Percentiles rank a stretch among this genome's conserved stretches.
phyloP scores from a whole-genome alignment of 345 rosid species.

The Rhodamnia rubescens region DNA sequence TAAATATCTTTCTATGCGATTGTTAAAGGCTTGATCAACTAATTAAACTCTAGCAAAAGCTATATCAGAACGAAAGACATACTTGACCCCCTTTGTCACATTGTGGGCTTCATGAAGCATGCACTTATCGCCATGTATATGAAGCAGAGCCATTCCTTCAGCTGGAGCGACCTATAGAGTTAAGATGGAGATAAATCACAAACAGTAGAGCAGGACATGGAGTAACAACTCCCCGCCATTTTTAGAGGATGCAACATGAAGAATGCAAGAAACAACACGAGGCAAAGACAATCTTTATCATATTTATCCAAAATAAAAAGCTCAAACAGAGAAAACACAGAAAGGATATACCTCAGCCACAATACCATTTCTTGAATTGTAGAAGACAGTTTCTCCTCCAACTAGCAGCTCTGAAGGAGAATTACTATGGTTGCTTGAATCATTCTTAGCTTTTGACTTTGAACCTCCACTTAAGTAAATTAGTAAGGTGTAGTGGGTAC shows the following conservation, averaged over 20 bases:
- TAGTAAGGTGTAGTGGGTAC: conserved; percentile 70
- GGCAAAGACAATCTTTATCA: neutral
- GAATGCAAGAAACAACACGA: neutral
- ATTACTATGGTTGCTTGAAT: conserved; percentile 17
- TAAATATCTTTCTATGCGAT: neutral
- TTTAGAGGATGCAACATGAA: neutral
- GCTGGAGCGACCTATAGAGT: conserved; percentile 60
- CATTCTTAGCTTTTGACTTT: conserved; percentile 35
- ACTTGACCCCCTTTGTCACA: conserved; percentile 71
- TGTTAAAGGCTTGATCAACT: neutral
- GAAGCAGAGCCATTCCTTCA: conserved; percentile 92
- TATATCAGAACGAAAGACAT: conserved; percentile 85
- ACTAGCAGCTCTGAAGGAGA: conserved; percentile 37
- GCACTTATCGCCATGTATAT: conserved; percentile 86
- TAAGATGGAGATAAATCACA: neutral
- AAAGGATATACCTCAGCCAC: conserved; percentile 61
- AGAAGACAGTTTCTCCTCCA: conserved; percentile 97
- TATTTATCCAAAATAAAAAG: neutral
- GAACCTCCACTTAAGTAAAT: conserved; percentile 68
- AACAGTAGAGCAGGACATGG: neutral
- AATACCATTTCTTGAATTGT: conserved; percentile 53
- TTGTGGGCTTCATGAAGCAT: conserved; percentile 87
- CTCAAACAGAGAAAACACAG: neutral
- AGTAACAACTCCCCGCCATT: neutral
- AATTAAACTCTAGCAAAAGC: conserved; percentile 54